phyloP scores from a whole-genome alignment of 352 stramenopile genomes.

The Globisporangium splendens region DNA sequence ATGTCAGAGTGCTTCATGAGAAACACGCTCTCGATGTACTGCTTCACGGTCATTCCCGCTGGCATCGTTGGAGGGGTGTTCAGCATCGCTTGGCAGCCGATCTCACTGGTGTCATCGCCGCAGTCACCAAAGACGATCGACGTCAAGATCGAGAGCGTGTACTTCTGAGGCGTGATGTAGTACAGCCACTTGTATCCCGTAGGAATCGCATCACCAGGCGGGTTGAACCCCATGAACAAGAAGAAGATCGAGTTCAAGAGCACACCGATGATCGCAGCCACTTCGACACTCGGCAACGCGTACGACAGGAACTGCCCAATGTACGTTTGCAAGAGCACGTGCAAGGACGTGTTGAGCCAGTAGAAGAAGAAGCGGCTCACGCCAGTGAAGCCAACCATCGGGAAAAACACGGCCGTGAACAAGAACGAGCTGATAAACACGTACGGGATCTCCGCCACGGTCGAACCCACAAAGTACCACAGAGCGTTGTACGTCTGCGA shows the following conservation, averaged over 20 bases:
- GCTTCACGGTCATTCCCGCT: too few species aligned
- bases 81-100: too few species aligned
- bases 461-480: too few species aligned
- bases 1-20: constrained; percentile 24
- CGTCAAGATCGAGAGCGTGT: too few species aligned
- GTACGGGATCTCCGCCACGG: constrained; percentile 23
- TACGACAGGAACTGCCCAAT: constrained; percentile 15
- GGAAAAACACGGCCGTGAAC: constrained; percentile 21
- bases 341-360: constrained; percentile 10
- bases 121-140: too few species aligned
- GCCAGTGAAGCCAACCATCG: constrained; percentile 21
- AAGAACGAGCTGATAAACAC: constrained; percentile 12
- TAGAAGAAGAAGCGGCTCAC: too few species aligned
- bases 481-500: too few species aligned
- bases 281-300: constrained; percentile 15
- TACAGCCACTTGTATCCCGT: constrained; percentile 11
- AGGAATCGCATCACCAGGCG: constrained; percentile 21
- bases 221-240: constrained; percentile 45
- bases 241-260: constrained; percentile 44
- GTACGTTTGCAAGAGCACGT: constrained; percentile 17
- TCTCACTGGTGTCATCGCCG: too few species aligned
- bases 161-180: constrained; percentile 14
- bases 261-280: constrained; percentile 13
- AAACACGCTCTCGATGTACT: too few species aligned
- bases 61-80: too few species aligned